Evolutionary conservation across 768 basidiomycete species (phyloP).

Genomic region (Phylloporus arenicola): DNA sequence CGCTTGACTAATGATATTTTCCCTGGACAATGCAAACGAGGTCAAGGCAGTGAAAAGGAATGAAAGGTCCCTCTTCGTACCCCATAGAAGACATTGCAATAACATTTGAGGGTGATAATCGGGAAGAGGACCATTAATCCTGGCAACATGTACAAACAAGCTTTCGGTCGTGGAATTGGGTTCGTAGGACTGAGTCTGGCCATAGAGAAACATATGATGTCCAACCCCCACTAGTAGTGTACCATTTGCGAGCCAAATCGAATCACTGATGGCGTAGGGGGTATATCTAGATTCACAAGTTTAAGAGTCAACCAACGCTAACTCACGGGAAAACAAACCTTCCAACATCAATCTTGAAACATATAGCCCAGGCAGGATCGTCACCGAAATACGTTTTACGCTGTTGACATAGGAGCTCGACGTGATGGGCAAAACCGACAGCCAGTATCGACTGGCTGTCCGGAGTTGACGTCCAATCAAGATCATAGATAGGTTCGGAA

Average conservation of each 20-base stretch:
- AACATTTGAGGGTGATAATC: constrained; percentile 95
- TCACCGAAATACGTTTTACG: constrained; percentile 88
- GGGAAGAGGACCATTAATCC: constrained; percentile 78
- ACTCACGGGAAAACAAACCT: constrained; percentile 41
- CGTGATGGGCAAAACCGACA: constrained; percentile 72
- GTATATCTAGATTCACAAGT: constrained; percentile 48
- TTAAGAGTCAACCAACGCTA: not conserved
- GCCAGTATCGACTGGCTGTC: constrained; percentile 88
- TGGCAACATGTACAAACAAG: constrained; percentile 78
- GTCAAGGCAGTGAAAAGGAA: not conserved
- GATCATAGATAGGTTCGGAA: constrained; percentile 64
- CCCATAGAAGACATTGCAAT: constrained; percentile 88
- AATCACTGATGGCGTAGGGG: constrained; percentile 77
- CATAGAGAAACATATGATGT: constrained; percentile 79
- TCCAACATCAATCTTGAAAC: constrained; percentile 63
- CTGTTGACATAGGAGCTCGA: constrained; percentile 89
- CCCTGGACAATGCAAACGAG: constrained; percentile 38
- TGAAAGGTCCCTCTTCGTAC: constrained; percentile 38
- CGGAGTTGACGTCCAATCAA: constrained; percentile 92
- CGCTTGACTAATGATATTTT: constrained; percentile 83
- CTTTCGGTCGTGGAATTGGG: constrained; percentile 35
- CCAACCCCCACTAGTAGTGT: constrained; percentile 77
- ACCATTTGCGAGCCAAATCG: constrained; percentile 86
- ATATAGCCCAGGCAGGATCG: constrained; percentile 72
- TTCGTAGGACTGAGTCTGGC: constrained; percentile 35